Evolutionary conservation across 352 stramenopile genomes (phyloP), one percentile per base, ranked within the genome.

Genomic region (Globisporangium takayamanum): DNA sequence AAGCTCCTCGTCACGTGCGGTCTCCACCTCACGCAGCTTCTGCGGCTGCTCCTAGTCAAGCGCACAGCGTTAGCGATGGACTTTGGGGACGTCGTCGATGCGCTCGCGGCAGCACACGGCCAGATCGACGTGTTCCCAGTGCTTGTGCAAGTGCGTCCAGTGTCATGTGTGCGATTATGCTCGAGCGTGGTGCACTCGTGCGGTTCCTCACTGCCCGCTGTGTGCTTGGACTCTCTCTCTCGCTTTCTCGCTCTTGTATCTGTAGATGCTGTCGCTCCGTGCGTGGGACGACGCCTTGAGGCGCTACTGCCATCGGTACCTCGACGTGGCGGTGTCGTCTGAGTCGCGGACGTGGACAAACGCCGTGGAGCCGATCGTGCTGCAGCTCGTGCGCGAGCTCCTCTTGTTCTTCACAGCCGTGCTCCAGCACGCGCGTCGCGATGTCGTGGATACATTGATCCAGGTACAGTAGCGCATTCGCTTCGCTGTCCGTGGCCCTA

Each of bases 241-340:
- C 16, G 33, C n/a, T 36, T 46, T 11, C n/a, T 41, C 7, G 52
- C 3, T 3, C 28, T 14, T 51, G 14, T 45, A 18, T 18, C 5
- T 41, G 36, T 20, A 85, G 75, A 61, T 66, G 36, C 62, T 85
- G 16, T 81, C 71, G 2, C 45, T 81, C n/a, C 61, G 69, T 18
- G 61, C 64, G 26, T 82, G 75, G 75, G 64, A 69, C 20, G 16
- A 58, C 3, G 76, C 64, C 14, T 73, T 56, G 28, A 58, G 69
- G 55, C 49, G 53, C 18, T 75, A 72, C 28, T 70, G 65, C 51
- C 68, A 52, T 18, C 50, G 53, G 16, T 69, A 48, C 42, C 63
- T 81, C 63, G 62, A 63, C 1, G 36, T 81, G n/a, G 44, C 44
- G 14, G 44, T 45, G 18, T 20, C 36, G 12, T 63, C 55, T 52